phyloP scores from a whole-genome alignment of 2,329 filamentous ascomycete genomes.

The Apiospora saccharicola region DNA sequence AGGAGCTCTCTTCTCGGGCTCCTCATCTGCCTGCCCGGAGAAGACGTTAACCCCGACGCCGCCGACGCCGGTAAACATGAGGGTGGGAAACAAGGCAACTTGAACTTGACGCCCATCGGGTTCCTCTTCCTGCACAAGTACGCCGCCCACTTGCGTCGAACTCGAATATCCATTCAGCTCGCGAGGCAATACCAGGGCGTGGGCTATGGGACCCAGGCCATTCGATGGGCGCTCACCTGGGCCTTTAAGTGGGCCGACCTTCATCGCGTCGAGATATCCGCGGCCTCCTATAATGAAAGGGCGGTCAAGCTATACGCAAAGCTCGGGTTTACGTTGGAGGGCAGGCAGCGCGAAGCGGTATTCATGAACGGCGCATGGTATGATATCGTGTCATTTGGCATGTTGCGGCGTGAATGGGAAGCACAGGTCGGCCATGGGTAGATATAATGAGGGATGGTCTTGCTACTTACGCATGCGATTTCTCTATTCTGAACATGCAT shows the following conservation, averaged over 20 bases:
- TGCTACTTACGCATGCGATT: background rate
- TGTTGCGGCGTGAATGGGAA: constrained; percentile 50
- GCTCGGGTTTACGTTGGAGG: constrained; percentile 55
- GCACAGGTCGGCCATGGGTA: background rate
- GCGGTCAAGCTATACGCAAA: constrained; percentile 52
- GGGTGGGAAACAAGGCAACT: background rate
- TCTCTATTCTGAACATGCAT: background rate
- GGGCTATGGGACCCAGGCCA: constrained; percentile 56
- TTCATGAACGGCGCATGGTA: constrained; percentile 53
- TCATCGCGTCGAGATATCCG: constrained; percentile 51
- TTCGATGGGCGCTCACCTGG: constrained; percentile 56
- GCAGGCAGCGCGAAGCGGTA: constrained; percentile 48
- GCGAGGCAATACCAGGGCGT: constrained; percentile 43
- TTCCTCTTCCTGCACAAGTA: background rate
- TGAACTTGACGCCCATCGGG: constrained; percentile 2
- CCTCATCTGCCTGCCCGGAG: constrained; percentile 33
- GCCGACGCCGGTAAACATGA: background rate
- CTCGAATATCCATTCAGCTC: constrained; percentile 47
- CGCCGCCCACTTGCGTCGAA: background rate
- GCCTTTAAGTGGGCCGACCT: constrained; percentile 52
- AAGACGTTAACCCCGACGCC: background rate
- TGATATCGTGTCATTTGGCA: constrained; percentile 44
- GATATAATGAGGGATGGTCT: background rate
- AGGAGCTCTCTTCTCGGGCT: constrained; percentile 31
- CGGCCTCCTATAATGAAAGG: constrained; percentile 51